Base-by-base conservation (phyloP, 495 filamentous ascomycete species). In the Ramalina peruviana region DNA sequence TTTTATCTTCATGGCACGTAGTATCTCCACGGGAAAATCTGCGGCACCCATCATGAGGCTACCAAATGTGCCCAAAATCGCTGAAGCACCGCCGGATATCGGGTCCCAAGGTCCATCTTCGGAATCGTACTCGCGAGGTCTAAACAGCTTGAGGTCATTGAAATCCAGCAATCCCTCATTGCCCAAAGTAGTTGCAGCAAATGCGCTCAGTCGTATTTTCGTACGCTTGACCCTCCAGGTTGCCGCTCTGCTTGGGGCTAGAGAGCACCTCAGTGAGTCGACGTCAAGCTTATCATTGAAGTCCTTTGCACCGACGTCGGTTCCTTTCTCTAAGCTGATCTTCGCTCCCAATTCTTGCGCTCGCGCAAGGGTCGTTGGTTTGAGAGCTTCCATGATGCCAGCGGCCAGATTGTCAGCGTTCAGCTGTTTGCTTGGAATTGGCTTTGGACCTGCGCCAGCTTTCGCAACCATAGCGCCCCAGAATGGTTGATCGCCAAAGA, bases 401-500 rank as follows among this genome's bases (percentile, higher is more conserved):
- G 72, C 69, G 0, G 80, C 78, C 7, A 93, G 64, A 0, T 71
- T 76, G 3, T 78, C 72, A 0, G 73, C 69, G 0, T 74, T 86
- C 20, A 93, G 66, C 20, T 76, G 69, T 55, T 81, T 83, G 61
- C 79, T 73, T 0, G 83, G 81, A 50, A 88, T 83, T 0, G 86
- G 85, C 0, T 62, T 54, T 0, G 85, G 85, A 3, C 86, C 86
- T 1, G 85, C 86, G 5, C 82, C 81, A 16, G 83, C 79, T 40
- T 64, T 69, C 3, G 80, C 78, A 19, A 90, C 75, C 72, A 90
- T 85, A 1, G 74, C 66, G 16, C 85, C 86, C 86, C 86, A 90
- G 53, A 88, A 90, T 1, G 82, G 80, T 58, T 90, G 85, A 49
- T 90, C 86, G 4, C 86, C 86, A 56, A 92, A 90, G 66, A 92